These are phyloP conservation scores for Urochloa ruziziensis DNA, from an alignment of 176 grass and related monocot species.

Conservation along the genomic window DNA sequence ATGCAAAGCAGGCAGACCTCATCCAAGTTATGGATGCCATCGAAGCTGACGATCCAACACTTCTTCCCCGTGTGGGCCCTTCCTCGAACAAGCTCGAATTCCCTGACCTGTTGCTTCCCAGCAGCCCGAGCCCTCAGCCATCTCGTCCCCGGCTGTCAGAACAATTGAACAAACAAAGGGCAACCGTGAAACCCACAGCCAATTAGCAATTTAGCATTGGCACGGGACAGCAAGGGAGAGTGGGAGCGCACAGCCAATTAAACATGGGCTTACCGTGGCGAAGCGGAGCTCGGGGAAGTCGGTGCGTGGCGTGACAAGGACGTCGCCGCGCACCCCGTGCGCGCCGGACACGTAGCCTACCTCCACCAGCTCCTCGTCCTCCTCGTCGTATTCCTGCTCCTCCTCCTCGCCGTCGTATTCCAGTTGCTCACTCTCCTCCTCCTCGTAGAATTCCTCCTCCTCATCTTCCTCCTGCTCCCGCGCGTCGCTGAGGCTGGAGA, in stretches of 20 bases:
- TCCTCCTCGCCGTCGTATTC: neutral
- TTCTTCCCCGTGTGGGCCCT: slow-evolving; percentile 76
- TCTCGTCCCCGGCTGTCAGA: slow-evolving; percentile 68
- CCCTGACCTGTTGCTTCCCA: slow-evolving; percentile 54
- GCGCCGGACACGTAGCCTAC: slow-evolving; percentile 67
- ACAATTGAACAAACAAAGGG: slow-evolving; percentile 6
- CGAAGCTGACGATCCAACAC: slow-evolving; percentile 78
- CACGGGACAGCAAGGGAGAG: neutral
- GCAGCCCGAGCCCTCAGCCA: slow-evolving; percentile 72
- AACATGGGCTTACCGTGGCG: slow-evolving; percentile 46
- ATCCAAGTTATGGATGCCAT: slow-evolving; percentile 69
- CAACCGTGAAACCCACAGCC: neutral
- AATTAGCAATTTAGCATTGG: neutral
- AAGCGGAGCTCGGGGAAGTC: slow-evolving; percentile 90
- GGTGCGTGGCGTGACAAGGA: slow-evolving; percentile 70
- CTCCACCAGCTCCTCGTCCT: slow-evolving; percentile 44
- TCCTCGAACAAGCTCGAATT: slow-evolving; percentile 62
- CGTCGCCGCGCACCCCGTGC: slow-evolving; percentile 84
- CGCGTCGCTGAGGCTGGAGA: slow-evolving; percentile 44
- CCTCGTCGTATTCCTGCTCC: neutral
- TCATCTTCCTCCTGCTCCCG: slow-evolving; percentile 20
- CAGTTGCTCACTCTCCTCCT: neutral
- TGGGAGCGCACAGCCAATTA: neutral
- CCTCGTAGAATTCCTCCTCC: neutral
- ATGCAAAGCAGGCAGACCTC: slow-evolving; percentile 45